Evolutionary conservation across 306 rosid genomes (phyloP), one percentile per base, ranked within the genome.

Genomic region (Sicyos edulis): DNA sequence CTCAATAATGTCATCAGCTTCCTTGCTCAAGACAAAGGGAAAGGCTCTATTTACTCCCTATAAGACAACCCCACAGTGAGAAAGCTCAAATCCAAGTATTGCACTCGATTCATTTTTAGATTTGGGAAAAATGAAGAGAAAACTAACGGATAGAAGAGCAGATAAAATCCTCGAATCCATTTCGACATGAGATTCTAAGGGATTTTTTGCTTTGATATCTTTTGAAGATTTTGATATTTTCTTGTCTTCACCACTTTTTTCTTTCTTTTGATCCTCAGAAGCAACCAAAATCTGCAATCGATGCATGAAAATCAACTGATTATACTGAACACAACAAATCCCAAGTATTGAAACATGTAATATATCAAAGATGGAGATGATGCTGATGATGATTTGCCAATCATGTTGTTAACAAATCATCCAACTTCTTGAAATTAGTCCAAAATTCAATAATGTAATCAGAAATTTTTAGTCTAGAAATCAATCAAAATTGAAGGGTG

Each of bases 1-100:
- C 70, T 93, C 97, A 78, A 93, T 72, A 24, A 93, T 79, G 79
- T 91, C 99, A 83, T 93, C 99, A 56, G 91, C 97, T 74, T 86
- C 99, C 71, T 78, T 74, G 79, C 90, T 86, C n/a, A 87, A 78
- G 77, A 91, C 99, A 79, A 78, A 91, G 71, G 99, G 99, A 82
- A 93, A 88, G 75, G 96, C 96, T 81, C 99, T 85, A 84, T 93
- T 93, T 71, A 93, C 88, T 75, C 99, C 97, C 99, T 93, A 84
- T 59, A 22, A 26, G 54, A 78, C 49, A 78, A 10, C 56, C 73
- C 75, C 26, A 65, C 50, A 67, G 61, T 52, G 37, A 64, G 54
- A 64, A 70, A 65, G 40, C 17, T 71, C 56, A 6, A 19, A 19
- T 44, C 9, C 11, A 44, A 10, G 13, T 47, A 47, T 3, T 16